Evolutionary conservation across 2,329 filamentous ascomycete genomes (phyloP).

Genomic region (Curvularia hawaiiensis): DNA sequence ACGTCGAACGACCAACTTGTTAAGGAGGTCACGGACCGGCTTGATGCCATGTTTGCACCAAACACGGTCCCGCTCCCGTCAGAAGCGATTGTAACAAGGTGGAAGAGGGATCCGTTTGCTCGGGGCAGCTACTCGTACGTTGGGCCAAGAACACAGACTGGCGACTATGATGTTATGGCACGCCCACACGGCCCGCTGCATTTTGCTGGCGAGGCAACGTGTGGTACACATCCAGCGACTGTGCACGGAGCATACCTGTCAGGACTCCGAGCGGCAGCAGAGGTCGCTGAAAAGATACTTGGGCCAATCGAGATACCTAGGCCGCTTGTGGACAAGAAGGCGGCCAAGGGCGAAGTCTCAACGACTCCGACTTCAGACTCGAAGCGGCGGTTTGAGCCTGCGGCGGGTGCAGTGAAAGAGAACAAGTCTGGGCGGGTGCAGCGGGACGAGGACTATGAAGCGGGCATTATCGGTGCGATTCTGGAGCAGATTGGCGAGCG

Average conservation of each 20-base stretch:
- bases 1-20: constrained; percentile 77
- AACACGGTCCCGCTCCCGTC: constrained; percentile 73
- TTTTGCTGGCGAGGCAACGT: constrained; percentile 97
- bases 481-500: constrained; percentile 72
- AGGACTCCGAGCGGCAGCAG: constrained; percentile 84
- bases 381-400: constrained; percentile 35
- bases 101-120: constrained; percentile 90
- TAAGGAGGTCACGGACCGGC: constrained; percentile 76
- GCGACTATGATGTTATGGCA: constrained; percentile 94
- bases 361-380: constrained; percentile 21
- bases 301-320: constrained; percentile 78
- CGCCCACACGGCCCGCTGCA: constrained; percentile 82
- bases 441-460: constrained; percentile 57
- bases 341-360: constrained; percentile 31
- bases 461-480: constrained; percentile 62
- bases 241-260: constrained; percentile 97
- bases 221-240: constrained; percentile 92
- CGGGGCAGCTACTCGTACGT: constrained; percentile 95
- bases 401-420: constrained; percentile 18
- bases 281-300: constrained; percentile 79
- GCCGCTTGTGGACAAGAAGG: constrained; percentile 74
- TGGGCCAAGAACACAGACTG: constrained; percentile 76
- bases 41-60: constrained; percentile 73
- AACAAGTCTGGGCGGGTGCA: constrained; percentile 33
- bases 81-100: constrained; percentile 89